Evolutionary conservation across 78 protist genomes (phyloP), one percentile per base, ranked within the genome.

Genomic region (Polysphondylium violaceum): DNA sequence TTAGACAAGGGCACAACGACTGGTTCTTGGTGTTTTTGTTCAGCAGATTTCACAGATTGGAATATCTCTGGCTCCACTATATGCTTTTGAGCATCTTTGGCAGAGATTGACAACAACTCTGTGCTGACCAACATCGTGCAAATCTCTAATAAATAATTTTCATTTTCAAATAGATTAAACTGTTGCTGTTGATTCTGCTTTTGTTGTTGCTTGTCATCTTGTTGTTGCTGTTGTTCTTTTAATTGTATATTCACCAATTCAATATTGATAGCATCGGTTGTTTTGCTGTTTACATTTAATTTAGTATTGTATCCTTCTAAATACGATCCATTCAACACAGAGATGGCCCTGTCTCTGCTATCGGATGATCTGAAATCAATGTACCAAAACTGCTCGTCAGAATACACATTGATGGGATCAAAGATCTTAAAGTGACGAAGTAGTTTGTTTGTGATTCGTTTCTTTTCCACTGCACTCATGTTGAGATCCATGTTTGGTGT

Each of bases 341-440:
- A 8, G 36, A 78, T 60, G 33, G 67, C 75, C 9, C 76, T 23
- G 6, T 78, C 88, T 65, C 88, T 78, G 1, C 33, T 16, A 2
- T 78, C 88, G 11, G n/a, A 35, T 7, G 71, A 47, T 25, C 31
- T 61, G 38, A 78, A 78, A 78, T 78, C 88, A 47, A 78, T 43
- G n/a, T 65, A 78, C 71, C 72, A 78, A 65, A 25, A 51, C 38
- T 2, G 4, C 11, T 78, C 88, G 29, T 78, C 88, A 21, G 19
- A 27, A 35, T 78, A 78, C 2, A 78, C 68, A 50, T 43, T 65
- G 21, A 65, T 36, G 19, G 88, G 88, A 56, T 78, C 88, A 47
- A 29, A 78, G 9, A 47, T 44, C 36, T 69, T 78, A 51, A 78
- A 78, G 0, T 40, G 65, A 36, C 12, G 3, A 47, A 44, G 38